These are phyloP conservation scores for Lablab purpureus DNA, from an alignment of 306 rosid species.

Conservation along the genomic window DNA sequence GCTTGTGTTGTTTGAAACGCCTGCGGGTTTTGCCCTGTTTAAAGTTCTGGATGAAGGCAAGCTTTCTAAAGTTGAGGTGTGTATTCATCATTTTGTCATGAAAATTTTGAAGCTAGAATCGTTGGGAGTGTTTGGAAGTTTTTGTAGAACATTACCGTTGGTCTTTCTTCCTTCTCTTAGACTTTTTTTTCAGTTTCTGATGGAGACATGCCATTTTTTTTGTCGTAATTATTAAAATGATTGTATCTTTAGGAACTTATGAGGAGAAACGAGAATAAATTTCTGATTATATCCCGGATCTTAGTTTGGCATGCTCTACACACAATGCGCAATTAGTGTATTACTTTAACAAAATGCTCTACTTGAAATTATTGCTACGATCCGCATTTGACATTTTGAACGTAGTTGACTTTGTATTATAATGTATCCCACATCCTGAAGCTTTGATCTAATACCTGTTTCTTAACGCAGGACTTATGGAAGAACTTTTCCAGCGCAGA, in stretches of 20 bases:
- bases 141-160: neutral
- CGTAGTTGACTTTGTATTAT: too few relatives aligned
- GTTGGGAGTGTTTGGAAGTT: neutral
- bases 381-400: neutral
- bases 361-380: neutral
- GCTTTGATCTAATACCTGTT: neutral
- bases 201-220: neutral
- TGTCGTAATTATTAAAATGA: neutral
- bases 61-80: slow-evolving; percentile 81
- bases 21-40: slow-evolving; percentile 85
- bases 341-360: neutral
- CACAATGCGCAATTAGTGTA: neutral
- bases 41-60: slow-evolving; percentile 85
- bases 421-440: neutral
- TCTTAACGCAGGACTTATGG: slow-evolving; percentile 65
- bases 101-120: neutral
- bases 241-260: neutral
- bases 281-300: neutral
- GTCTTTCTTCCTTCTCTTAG: neutral
- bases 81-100: neutral
- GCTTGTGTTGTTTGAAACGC: slow-evolving; percentile 80
- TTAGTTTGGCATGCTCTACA: too few relatives aligned
- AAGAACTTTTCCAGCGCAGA: slow-evolving; percentile 71
- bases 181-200: neutral
- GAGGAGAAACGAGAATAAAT: neutral